phyloP scores from a whole-genome alignment of 2,329 filamentous ascomycete species.

The Sporothrix inflata region DNA sequence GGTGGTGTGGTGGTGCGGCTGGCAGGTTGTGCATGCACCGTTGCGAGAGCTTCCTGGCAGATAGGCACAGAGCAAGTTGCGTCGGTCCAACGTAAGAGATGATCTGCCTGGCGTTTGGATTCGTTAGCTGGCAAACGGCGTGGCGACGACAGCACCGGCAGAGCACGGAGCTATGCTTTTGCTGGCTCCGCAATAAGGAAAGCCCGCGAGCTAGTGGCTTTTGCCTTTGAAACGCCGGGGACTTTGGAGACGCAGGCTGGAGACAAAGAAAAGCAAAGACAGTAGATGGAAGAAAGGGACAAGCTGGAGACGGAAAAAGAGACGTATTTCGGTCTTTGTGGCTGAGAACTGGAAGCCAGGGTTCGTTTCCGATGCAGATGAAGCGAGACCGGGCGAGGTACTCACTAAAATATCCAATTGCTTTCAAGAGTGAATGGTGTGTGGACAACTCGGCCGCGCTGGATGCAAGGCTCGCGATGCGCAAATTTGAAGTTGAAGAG shows the following conservation, averaged over 20 bases:
- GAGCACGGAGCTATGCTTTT: not conserved
- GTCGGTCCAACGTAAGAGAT: constrained; percentile 27
- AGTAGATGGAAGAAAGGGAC: not conserved
- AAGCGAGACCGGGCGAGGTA: not conserved
- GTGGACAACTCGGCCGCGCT: not conserved
- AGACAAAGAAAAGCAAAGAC: not conserved
- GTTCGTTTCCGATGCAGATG: not conserved
- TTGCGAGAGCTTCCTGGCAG: not conserved
- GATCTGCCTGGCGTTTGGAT: constrained; percentile 22
- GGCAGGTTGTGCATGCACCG: not conserved
- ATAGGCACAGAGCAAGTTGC: constrained; percentile 1
- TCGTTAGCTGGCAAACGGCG: constrained; percentile 11
- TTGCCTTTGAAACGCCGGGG: constrained; percentile 7
- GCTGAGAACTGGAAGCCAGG: too few species aligned
- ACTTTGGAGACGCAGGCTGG: not conserved
- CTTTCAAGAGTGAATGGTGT: not conserved
- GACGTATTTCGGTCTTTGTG: not conserved
- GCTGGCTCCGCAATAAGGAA: constrained; percentile 20
- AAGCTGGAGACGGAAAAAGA: not conserved
- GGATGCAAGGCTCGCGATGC: not conserved
- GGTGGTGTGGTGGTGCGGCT: not conserved
- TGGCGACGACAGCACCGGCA: not conserved
- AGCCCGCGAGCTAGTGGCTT: constrained; percentile 15
- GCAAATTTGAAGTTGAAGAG: not conserved
- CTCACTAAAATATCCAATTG: constrained; percentile 9